Percentiles rank a stretch among this genome's conserved stretches.
Evolutionary conservation across 169 alveolate genomes (phyloP).

Genomic region (Plasmodium ovale): DNA sequence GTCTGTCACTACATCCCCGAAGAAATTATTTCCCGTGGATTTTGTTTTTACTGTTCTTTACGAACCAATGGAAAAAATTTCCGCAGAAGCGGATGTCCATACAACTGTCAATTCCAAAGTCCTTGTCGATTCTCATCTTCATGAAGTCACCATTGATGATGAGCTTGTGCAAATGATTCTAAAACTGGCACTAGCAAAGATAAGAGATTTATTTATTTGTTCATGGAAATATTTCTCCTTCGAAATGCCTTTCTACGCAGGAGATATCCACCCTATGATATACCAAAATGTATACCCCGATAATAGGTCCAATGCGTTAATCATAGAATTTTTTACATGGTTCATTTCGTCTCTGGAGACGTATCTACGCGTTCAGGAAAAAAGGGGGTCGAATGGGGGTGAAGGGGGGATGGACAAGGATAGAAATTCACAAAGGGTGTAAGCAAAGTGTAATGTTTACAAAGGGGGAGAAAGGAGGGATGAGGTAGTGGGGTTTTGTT

Average conservation of each 20-base stretch:
- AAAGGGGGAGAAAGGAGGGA: too few species aligned
- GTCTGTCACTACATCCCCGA: background rate
- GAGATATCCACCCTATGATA: constrained; percentile 63
- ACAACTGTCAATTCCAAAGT: background rate
- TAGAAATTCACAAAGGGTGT: too few species aligned
- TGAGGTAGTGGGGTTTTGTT: background rate
- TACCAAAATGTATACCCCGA: constrained; percentile 55
- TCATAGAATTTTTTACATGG: constrained; percentile 48
- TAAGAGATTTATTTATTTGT: constrained; percentile 73
- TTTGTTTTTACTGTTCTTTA: constrained; percentile 35
- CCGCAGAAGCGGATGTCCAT: background rate
- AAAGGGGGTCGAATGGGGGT: too few species aligned
- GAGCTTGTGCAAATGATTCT: constrained; percentile 45
- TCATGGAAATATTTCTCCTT: constrained; percentile 74
- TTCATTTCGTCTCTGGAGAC: constrained; percentile 37
- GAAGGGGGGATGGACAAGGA: too few species aligned
- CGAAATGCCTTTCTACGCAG: constrained; percentile 49
- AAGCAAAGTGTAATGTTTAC: background rate
- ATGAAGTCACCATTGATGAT: constrained; percentile 28
- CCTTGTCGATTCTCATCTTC: too few species aligned
- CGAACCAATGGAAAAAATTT: constrained; percentile 6
- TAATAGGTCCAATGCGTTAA: constrained; percentile 14
- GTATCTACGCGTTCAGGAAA: constrained; percentile 25
- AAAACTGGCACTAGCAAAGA: constrained; percentile 37
- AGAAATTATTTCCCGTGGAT: constrained; percentile 29